Conservation (phyloP, 2,329 filamentous ascomycete genomes). For the Exophiala spinifera region DNA sequence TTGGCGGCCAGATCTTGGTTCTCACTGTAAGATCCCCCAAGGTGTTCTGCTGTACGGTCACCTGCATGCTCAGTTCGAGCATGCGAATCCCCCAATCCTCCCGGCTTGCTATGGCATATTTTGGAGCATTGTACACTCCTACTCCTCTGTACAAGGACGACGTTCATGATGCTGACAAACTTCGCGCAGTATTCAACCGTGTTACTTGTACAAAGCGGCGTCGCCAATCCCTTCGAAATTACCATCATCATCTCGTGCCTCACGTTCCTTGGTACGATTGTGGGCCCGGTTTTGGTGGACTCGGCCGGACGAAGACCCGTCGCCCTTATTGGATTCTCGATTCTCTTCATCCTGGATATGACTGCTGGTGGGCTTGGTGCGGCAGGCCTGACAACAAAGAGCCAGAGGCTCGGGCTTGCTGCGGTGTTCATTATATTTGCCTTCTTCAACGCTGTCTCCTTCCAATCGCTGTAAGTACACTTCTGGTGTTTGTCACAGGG, state of each 20-base stretch:
- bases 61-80: too few species aligned
- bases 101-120: too few species aligned
- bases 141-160: too few species aligned
- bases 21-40: conserved; percentile 26
- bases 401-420: conserved; percentile 33
- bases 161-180: too few species aligned
- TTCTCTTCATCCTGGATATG: conserved; percentile 36
- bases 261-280: conserved; percentile 37
- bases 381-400: conserved; percentile 26
- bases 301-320: conserved; percentile 36
- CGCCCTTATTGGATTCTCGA: conserved; percentile 36
- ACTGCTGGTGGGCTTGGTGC: conserved; percentile 35
- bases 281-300: conserved; percentile 37
- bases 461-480: conserved; percentile 35
- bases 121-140: too few species aligned
- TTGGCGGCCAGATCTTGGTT: conserved; percentile 38
- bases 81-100: too few species aligned
- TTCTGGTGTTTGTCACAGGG: background rate
- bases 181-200: conserved; percentile 34
- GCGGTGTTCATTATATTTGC: conserved; percentile 37
- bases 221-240: conserved; percentile 35
- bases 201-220: conserved; percentile 36
- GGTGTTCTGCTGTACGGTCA: too few species aligned
- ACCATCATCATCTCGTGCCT: conserved; percentile 38
- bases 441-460: conserved; percentile 40